phyloP scores from a whole-genome alignment of 1,139 yeast genomes.

The Pichia sp. region DNA sequence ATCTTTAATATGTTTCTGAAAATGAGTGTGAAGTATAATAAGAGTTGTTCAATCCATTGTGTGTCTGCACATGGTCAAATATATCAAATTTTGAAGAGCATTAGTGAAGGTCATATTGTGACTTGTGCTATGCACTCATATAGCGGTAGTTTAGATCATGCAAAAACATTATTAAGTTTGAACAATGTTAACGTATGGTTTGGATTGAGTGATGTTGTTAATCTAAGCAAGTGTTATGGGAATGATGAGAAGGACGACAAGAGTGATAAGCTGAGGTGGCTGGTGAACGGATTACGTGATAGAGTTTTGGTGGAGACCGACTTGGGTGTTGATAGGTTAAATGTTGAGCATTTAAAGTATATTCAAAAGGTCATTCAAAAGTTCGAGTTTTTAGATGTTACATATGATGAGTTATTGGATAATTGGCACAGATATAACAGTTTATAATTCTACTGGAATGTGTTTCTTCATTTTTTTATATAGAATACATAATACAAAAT shows the following conservation, averaged over 20 bases:
- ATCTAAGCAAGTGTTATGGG: conserved; percentile 38
- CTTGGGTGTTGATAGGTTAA: conserved; percentile 27
- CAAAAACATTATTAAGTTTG: conserved; percentile 49
- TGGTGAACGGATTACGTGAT: conserved; percentile 26
- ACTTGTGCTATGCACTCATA: conserved; percentile 71
- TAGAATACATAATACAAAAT: background rate
- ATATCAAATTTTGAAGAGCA: conserved; percentile 37
- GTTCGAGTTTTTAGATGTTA: background rate
- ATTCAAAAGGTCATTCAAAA: background rate
- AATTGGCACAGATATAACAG: conserved; percentile 6
- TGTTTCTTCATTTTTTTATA: background rate
- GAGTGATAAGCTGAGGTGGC: conserved; percentile 18
- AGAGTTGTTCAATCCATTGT: conserved; percentile 68
- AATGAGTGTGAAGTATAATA: conserved; percentile 43
- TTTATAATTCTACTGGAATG: background rate
- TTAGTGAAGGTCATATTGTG: conserved; percentile 19
- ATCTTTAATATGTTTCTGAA: conserved; percentile 47
- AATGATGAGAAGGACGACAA: conserved; percentile 13
- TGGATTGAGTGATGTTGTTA: conserved; percentile 56
- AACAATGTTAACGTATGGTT: conserved; percentile 39
- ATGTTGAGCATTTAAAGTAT: conserved; percentile 2
- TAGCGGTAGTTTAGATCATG: conserved; percentile 73
- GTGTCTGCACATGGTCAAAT: conserved; percentile 69
- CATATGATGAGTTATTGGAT: background rate
- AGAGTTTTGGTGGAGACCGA: conserved; percentile 53